Evolutionary conservation across 805 yeast genomes (phyloP).

Genomic region (Saccharomycodes ludwigii): DNA sequence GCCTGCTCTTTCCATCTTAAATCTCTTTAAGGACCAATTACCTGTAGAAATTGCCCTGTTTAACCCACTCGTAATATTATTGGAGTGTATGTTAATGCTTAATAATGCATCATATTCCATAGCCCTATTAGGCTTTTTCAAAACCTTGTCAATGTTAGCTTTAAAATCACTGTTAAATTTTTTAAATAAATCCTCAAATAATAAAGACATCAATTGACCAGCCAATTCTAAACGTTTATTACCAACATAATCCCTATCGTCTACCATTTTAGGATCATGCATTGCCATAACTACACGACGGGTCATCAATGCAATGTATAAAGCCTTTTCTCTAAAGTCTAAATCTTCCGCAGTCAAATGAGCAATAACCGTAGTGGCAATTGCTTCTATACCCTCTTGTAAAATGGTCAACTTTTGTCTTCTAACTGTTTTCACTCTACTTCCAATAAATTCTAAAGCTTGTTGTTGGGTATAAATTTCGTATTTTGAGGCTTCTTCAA

Average conservation of each 20-base stretch:
- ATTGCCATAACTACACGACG: constrained; percentile 92
- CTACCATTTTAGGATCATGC: constrained; percentile 90
- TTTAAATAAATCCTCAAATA: constrained; percentile 94
- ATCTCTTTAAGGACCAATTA: constrained; percentile 96
- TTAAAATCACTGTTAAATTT: constrained; percentile 93
- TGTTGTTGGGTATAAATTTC: constrained; percentile 87
- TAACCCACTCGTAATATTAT: constrained; percentile 86
- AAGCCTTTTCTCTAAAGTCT: constrained; percentile 87
- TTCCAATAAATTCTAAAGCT: constrained; percentile 84
- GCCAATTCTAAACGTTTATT: constrained; percentile 94
- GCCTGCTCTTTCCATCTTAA: constrained; percentile 99
- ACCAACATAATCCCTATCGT: constrained; percentile 97
- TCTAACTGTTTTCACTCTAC: constrained; percentile 84
- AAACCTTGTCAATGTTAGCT: constrained; percentile 83
- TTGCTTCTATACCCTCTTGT: constrained; percentile 95
- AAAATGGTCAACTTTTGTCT: constrained; percentile 69
- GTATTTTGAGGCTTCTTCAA: constrained; percentile 82
- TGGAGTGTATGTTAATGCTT: constrained; percentile 81
- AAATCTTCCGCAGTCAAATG: constrained; percentile 77
- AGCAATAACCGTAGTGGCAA: constrained; percentile 92
- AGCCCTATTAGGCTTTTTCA: constrained; percentile 89
- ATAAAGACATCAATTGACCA: constrained; percentile 88
- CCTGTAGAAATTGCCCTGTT: constrained; percentile 97
- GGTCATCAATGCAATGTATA: constrained; percentile 93
- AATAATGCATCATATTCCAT: constrained; percentile 89